phyloP scores from a whole-genome alignment of 2,329 filamentous ascomycete genomes.

The Pezicula radicicola region DNA sequence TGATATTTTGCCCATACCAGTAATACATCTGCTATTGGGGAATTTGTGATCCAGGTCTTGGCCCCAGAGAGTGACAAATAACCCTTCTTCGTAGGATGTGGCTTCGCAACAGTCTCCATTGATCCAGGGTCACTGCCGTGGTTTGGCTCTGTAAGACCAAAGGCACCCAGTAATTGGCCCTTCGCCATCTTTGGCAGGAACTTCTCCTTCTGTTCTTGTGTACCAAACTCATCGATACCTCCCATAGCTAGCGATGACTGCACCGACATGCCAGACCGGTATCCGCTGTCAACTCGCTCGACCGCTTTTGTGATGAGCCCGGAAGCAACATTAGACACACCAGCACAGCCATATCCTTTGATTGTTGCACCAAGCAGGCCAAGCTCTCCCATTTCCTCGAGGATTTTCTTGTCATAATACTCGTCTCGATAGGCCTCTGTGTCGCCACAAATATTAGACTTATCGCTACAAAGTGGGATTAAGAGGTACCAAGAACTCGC shows the following conservation, averaged over 20 bases:
- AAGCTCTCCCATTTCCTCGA: conserved; percentile 88
- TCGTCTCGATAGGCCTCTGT: conserved; percentile 84
- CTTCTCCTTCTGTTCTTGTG: conserved; percentile 82
- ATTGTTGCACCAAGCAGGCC: conserved; percentile 87
- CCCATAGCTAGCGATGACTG: conserved; percentile 94
- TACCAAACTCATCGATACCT: conserved; percentile 83
- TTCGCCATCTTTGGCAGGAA: conserved; percentile 79
- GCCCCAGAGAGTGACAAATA: conserved; percentile 75
- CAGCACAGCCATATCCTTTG: conserved; percentile 83
- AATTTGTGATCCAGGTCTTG: conserved; percentile 97
- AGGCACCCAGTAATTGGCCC: conserved; percentile 79
- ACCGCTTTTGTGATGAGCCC: conserved; percentile 88
- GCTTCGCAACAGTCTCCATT: conserved; percentile 85
- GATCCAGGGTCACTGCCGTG: conserved; percentile 89
- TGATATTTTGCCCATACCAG: conserved; percentile 92
- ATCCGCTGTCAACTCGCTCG: conserved; percentile 87
- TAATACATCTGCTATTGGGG: conserved; percentile 80
- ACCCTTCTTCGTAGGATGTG: conserved; percentile 79
- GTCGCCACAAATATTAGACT: conserved; percentile 5
- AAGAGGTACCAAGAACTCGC: conserved; percentile 71
- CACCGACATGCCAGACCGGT: conserved; percentile 89
- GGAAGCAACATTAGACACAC: conserved; percentile 82
- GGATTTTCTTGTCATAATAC: conserved; percentile 79
- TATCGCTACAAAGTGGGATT: conserved; percentile 6
- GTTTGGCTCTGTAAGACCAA: conserved; percentile 89